phyloP scores from a whole-genome alignment of 306 rosid genomes.

The Betula pendula region DNA sequence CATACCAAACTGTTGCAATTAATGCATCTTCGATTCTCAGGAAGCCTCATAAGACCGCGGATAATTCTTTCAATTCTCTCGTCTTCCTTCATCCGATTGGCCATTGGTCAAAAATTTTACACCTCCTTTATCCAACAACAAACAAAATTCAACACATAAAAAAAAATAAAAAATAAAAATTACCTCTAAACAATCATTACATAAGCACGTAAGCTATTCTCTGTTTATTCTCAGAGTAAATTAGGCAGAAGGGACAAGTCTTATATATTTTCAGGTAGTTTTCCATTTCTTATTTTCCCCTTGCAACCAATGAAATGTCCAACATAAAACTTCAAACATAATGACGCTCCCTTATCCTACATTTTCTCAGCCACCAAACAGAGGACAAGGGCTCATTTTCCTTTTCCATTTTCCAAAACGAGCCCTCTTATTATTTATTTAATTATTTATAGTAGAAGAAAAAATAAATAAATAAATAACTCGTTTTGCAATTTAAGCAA shows the following conservation, averaged over 20 bases:
- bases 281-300: not conserved
- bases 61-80: slow-evolving; percentile 60
- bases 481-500: not conserved
- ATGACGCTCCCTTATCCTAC: not conserved
- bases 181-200: not conserved
- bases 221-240: not conserved
- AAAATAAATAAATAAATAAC: not conserved
- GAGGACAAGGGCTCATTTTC: not conserved
- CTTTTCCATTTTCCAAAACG: not conserved
- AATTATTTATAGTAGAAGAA: not conserved
- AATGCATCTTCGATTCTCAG: slow-evolving; percentile 79
- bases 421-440: not conserved
- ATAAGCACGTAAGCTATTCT: not conserved
- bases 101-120: slow-evolving; percentile 45
- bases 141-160: not conserved
- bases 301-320: not conserved
- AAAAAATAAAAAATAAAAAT: not conserved
- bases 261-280: not conserved
- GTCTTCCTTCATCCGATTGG: slow-evolving; percentile 62
- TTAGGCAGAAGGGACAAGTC: not conserved
- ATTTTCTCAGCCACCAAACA: slow-evolving; percentile 4
- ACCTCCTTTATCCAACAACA: slow-evolving; percentile 23
- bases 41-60: slow-evolving; percentile 70
- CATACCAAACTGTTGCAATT: slow-evolving; percentile 86
- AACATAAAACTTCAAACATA: not conserved